Percentiles rank a stretch among this genome's conserved stretches.
These are phyloP conservation scores for Aspergillus carbonarius DNA, from an alignment of 2,329 filamentous ascomycete species.

Conservation along the genomic window DNA sequence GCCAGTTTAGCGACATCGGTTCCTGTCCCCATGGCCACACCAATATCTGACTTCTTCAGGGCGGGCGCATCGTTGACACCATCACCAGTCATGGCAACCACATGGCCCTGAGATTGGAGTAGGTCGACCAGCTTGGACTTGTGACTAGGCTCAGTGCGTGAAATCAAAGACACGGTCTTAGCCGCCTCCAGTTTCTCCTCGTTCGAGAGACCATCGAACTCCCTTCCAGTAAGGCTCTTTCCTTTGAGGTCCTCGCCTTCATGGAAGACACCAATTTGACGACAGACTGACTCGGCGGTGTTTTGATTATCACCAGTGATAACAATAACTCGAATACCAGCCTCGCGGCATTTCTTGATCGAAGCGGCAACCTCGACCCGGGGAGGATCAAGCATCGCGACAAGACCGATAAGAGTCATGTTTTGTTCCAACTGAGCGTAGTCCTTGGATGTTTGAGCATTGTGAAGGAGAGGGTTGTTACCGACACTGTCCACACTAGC, in stretches of 20 bases:
- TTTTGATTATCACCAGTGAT: slow-evolving; percentile 98
- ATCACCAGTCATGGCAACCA: slow-evolving; percentile 98
- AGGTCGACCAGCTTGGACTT: slow-evolving; percentile 98
- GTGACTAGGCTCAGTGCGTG: slow-evolving; percentile 89
- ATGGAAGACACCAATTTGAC: slow-evolving; percentile 92
- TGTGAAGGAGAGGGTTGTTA: slow-evolving; percentile 66
- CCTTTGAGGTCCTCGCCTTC: slow-evolving; percentile 76
- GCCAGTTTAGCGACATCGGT: slow-evolving; percentile 96
- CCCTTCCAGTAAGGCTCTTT: slow-evolving; percentile 92
- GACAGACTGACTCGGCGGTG: slow-evolving; percentile 96
- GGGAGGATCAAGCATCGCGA: slow-evolving; percentile 95
- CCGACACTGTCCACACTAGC: slow-evolving; percentile 77
- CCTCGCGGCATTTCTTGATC: slow-evolving; percentile 84
- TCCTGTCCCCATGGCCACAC: slow-evolving; percentile 96
- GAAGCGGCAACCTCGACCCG: slow-evolving; percentile 85
- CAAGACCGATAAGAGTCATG: slow-evolving; percentile 89
- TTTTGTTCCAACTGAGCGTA: slow-evolving; percentile 88
- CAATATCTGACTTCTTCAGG: slow-evolving; percentile 97
- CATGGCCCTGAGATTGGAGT: slow-evolving; percentile 86
- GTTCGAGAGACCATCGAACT: slow-evolving; percentile 84
- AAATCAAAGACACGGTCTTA: slow-evolving; percentile 86
- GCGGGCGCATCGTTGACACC: slow-evolving; percentile 98
- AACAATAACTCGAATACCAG: slow-evolving; percentile 94
- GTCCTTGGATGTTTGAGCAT: slow-evolving; percentile 77
- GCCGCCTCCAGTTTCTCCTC: slow-evolving; percentile 80